A percentile compares a stretch with the other conserved stretches of the same genome.
These are phyloP conservation scores for Teunomyces funiuensis DNA, from an alignment of 805 yeast species.

Conservation along the genomic window DNA sequence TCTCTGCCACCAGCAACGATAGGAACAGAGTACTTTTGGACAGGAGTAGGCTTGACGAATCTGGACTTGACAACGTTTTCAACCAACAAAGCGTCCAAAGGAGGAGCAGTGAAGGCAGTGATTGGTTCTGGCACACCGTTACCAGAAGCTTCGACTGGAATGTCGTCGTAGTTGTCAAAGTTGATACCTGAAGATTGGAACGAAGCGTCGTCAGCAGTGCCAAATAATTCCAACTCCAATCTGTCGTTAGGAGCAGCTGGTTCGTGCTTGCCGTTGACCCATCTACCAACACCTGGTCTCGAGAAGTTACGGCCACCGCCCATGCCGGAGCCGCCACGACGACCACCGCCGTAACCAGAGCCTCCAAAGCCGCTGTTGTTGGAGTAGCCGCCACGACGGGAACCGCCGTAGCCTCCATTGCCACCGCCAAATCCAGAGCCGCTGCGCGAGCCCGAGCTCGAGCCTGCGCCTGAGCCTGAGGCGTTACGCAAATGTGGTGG, in stretches of 20 bases:
- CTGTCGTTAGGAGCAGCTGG: conserved; percentile 73
- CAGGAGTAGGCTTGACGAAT: conserved; percentile 95
- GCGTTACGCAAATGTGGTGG: conserved; percentile 38
- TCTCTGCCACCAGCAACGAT: conserved; percentile 87
- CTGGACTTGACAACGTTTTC: conserved; percentile 86
- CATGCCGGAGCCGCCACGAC: conserved; percentile 22
- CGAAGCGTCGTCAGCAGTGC: conserved; percentile 67
- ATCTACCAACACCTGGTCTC: conserved; percentile 69
- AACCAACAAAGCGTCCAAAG: conserved; percentile 80
- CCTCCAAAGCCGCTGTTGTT: conserved; percentile 16
- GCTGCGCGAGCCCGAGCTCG: conserved; percentile 21
- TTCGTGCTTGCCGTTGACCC: conserved; percentile 83
- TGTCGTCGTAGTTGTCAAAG: conserved; percentile 97
- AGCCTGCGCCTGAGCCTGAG: conserved; percentile 23
- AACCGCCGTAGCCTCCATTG: conserved; percentile 31
- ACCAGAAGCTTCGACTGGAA: conserved; percentile 98
- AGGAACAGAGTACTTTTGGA: conserved; percentile 90
- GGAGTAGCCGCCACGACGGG: conserved; percentile 23
- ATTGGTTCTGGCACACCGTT: conserved; percentile 93
- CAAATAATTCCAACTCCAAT: conserved; percentile 80
- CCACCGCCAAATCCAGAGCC: conserved; percentile 19
- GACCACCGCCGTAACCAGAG: conserved; percentile 15
- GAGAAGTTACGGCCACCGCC: conserved; percentile 28
- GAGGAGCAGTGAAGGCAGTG: conserved; percentile 83
- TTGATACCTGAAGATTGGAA: conserved; percentile 96